These are phyloP conservation scores for Phytophthora macrochlamydospora DNA, from an alignment of 352 stramenopile species.

Conservation along the genomic window DNA sequence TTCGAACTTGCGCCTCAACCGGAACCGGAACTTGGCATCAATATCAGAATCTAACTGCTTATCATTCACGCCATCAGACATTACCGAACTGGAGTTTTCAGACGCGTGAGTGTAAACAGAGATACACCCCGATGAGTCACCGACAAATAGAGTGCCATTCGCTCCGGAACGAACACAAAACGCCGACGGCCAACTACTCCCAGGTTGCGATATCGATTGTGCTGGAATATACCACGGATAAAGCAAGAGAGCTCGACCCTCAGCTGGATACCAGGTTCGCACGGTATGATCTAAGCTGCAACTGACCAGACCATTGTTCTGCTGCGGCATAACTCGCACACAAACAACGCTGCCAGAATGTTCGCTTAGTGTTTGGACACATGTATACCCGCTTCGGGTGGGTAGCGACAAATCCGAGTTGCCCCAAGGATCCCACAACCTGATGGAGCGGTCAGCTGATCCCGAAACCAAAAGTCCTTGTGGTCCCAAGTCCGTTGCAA, in stretches of 20 bases:
- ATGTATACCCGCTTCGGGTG: slow-evolving; percentile 27
- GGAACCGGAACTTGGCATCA: slow-evolving; percentile 47
- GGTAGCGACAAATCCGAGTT: slow-evolving; percentile 47
- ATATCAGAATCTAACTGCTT: slow-evolving; percentile 13
- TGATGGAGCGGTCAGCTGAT: slow-evolving; percentile 70
- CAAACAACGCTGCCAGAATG: slow-evolving; percentile 62
- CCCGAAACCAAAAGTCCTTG: slow-evolving; percentile 67
- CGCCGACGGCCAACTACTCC: slow-evolving; percentile 59
- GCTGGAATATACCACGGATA: slow-evolving; percentile 72
- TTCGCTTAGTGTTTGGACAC: slow-evolving; percentile 68
- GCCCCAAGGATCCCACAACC: slow-evolving; percentile 75
- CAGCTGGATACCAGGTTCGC: slow-evolving; percentile 64
- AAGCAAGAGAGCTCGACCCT: slow-evolving; percentile 61
- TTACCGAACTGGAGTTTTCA: neutral
- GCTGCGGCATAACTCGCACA: slow-evolving; percentile 50
- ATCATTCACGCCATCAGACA: slow-evolving; percentile 15
- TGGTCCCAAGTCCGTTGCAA: slow-evolving; percentile 42
- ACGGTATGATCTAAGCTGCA: slow-evolving; percentile 74
- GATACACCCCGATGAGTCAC: slow-evolving; percentile 62
- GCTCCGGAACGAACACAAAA: slow-evolving; percentile 59
- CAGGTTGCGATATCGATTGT: slow-evolving; percentile 60
- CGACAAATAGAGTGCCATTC: slow-evolving; percentile 58
- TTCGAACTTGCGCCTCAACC: slow-evolving; percentile 61
- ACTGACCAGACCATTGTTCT: slow-evolving; percentile 62
- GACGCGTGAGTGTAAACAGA: slow-evolving; percentile 54